These are phyloP conservation scores for Gautieria morchelliformis DNA, from an alignment of 768 basidiomycete species.

Conservation along the genomic window DNA sequence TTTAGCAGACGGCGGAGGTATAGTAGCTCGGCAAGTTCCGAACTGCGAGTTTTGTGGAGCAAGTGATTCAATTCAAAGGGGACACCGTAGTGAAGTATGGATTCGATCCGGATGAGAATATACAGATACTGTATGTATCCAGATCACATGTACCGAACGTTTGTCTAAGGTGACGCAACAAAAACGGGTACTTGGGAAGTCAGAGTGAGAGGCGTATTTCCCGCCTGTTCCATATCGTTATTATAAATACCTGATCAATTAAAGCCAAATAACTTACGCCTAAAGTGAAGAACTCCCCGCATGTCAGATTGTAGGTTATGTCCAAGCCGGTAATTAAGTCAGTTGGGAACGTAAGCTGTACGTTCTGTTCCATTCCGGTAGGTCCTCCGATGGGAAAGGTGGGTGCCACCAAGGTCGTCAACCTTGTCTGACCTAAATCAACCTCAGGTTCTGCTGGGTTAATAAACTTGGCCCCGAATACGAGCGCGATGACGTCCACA, in stretches of 20 bases:
- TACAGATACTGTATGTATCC: no score
- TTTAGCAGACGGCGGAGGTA: no score
- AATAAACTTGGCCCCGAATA: not conserved
- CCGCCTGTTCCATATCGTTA: not conserved
- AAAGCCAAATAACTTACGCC: not conserved
- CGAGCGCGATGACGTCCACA: conserved; percentile 1
- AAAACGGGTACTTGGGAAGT: not conserved
- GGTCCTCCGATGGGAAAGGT: not conserved
- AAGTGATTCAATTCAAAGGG: no score
- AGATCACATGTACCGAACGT: no score
- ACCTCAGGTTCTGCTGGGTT: not conserved
- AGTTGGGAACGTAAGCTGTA: not conserved
- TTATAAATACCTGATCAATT: not conserved
- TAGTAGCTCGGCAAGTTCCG: no score
- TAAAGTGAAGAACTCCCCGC: conserved; percentile 4
- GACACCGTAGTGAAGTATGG: no score
- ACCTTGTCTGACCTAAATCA: conserved; percentile 1
- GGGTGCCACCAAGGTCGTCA: not conserved
- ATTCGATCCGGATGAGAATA: no score
- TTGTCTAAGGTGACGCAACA: no score
- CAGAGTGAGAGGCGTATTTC: not conserved
- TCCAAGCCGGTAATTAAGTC: not conserved
- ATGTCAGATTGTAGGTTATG: not conserved
- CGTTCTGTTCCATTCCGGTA: not conserved
- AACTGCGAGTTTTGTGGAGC: no score